Conservation (phyloP, 148 eudicot genomes). For the Pharnaceum exiguum region DNA sequence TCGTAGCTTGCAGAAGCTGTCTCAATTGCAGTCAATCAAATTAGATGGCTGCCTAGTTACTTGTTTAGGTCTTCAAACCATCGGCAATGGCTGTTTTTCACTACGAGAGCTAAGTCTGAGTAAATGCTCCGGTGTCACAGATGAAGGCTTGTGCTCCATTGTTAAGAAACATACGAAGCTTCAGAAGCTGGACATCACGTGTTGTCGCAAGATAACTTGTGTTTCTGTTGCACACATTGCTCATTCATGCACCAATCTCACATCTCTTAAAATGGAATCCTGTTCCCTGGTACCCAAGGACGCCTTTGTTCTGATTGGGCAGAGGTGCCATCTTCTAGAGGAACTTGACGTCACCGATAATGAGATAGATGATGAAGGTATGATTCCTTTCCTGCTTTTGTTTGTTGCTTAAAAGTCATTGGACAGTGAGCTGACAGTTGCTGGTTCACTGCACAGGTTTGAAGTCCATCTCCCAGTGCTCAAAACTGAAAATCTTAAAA, state of each 20-base stretch:
- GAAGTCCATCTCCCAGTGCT: conserved; percentile 77
- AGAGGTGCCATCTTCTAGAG: conserved; percentile 61
- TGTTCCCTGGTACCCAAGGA: conserved; percentile 65
- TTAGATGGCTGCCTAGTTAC: conserved; percentile 82
- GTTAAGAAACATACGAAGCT: conserved; percentile 72
- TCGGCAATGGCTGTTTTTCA: conserved; percentile 63
- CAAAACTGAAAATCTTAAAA: conserved; percentile 55
- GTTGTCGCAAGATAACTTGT: conserved; percentile 75
- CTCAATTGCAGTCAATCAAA: conserved; percentile 63
- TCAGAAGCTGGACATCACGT: conserved; percentile 74
- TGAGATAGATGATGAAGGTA: conserved; percentile 88
- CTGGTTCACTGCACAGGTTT: conserved; percentile 47
- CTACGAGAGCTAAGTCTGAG: conserved; percentile 76
- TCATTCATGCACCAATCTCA: conserved; percentile 58
- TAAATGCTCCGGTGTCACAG: conserved; percentile 84
- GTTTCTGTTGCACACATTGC: conserved; percentile 59
- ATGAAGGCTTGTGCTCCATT: conserved; percentile 69
- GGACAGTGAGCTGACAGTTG: conserved; percentile 3
- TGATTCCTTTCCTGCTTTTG: neutral
- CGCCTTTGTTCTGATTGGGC: conserved; percentile 82
- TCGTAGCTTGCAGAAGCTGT: conserved; percentile 65
- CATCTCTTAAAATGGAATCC: conserved; percentile 77
- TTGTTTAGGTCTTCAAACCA: conserved; percentile 68
- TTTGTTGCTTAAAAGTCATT: neutral
- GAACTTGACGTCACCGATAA: conserved; percentile 95